phyloP scores from a whole-genome alignment of 495 filamentous ascomycete genomes.

The Chaetomium fimeti region DNA sequence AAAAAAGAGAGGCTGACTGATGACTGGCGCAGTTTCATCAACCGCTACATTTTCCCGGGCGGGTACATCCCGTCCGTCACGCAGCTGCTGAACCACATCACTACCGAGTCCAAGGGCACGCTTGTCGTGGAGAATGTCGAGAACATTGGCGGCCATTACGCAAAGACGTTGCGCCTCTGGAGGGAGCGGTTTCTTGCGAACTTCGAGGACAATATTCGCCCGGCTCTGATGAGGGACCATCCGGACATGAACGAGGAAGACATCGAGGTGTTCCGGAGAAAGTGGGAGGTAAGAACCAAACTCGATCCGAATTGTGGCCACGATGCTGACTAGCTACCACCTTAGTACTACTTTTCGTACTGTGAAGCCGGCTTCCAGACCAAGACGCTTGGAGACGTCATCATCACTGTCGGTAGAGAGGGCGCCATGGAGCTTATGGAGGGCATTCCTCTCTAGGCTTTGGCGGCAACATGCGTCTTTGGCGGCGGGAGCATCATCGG shows the following conservation, averaged over 20 bases:
- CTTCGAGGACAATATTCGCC: conserved; percentile 57
- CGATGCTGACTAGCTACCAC: conserved; percentile 21
- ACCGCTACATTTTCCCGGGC: conserved; percentile 72
- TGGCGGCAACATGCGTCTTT: background rate
- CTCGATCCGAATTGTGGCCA: background rate
- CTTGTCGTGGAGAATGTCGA: conserved; percentile 62
- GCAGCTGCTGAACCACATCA: conserved; percentile 60
- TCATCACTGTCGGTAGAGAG: conserved; percentile 64
- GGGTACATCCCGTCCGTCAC: conserved; percentile 67
- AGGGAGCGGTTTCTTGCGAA: conserved; percentile 60
- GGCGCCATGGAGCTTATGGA: conserved; percentile 67
- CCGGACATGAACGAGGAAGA: conserved; percentile 55
- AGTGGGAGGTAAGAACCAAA: conserved; percentile 58
- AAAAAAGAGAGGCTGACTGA: conserved; percentile 4
- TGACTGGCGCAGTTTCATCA: conserved; percentile 55
- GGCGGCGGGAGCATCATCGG: background rate
- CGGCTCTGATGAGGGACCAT: conserved; percentile 54
- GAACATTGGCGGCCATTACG: conserved; percentile 70
- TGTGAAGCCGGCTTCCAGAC: conserved; percentile 70
- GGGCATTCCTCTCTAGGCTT: conserved; percentile 55
- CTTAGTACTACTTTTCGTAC: conserved; percentile 75
- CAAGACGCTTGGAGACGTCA: conserved; percentile 68
- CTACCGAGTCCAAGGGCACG: conserved; percentile 53
- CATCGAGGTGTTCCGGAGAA: conserved; percentile 62
- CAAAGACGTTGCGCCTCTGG: conserved; percentile 66